phyloP scores from a whole-genome alignment of 495 filamentous ascomycete species.

The Penicillium soppii region DNA sequence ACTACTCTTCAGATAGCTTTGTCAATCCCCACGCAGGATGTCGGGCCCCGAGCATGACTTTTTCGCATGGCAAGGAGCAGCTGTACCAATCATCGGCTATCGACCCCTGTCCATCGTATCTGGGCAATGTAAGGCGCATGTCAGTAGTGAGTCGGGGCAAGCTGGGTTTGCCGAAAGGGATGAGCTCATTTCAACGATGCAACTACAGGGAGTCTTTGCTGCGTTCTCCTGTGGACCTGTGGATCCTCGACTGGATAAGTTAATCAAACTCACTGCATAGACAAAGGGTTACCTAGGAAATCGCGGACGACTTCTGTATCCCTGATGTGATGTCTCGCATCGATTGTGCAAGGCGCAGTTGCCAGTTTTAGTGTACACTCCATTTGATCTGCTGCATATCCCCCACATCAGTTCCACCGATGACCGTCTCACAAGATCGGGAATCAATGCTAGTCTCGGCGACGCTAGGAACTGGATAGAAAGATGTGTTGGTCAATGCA shows the following conservation, averaged over 20 bases:
- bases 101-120: constrained; percentile 12
- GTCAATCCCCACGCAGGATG: not conserved
- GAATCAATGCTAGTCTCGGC: not conserved
- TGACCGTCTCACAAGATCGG: constrained; percentile 1
- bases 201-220: constrained; percentile 1
- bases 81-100: constrained; percentile 20
- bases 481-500: not conserved
- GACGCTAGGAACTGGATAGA: not conserved
- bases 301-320: constrained; percentile 6
- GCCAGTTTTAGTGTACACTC: not conserved
- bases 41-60: constrained; percentile 1
- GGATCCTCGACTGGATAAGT: constrained; percentile 12
- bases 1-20: not conserved
- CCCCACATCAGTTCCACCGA: constrained; percentile 3
- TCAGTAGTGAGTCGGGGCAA: constrained; percentile 17
- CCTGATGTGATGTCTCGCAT: constrained; percentile 29
- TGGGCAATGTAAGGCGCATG: constrained; percentile 33
- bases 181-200: constrained; percentile 15
- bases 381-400: constrained; percentile 5
- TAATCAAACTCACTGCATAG: constrained; percentile 15
- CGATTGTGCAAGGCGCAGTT: constrained; percentile 7
- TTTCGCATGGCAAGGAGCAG: constrained; percentile 1
- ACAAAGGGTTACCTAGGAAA: constrained; percentile 7
- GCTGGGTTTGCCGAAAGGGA: constrained; percentile 2
- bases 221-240: constrained; percentile 3